Evolutionary conservation across 1,139 yeast genomes (phyloP).

Genomic region (Debaryomyces sp.): DNA sequence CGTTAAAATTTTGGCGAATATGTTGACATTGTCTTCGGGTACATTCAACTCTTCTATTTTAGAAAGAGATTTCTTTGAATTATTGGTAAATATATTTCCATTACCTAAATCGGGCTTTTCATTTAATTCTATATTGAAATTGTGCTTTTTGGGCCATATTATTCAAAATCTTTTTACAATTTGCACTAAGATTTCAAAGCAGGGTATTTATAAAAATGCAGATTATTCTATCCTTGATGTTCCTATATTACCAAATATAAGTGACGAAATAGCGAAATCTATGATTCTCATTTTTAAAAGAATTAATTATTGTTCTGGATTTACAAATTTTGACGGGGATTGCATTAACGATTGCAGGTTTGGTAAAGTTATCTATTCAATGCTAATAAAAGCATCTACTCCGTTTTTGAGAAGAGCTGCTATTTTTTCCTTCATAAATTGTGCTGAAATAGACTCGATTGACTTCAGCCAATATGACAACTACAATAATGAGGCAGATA

Average conservation of each 20-base stretch:
- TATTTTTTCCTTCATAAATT: slow-evolving; percentile 57
- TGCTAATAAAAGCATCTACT: slow-evolving; percentile 58
- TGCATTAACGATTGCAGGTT: slow-evolving; percentile 22
- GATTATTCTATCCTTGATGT: slow-evolving; percentile 35
- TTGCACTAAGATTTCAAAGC: slow-evolving; percentile 24
- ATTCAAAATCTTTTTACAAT: slow-evolving; percentile 35
- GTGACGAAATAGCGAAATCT: slow-evolving; percentile 18
- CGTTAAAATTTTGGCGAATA: slow-evolving; percentile 37
- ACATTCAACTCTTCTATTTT: slow-evolving; percentile 29
- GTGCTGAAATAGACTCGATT: slow-evolving; percentile 56
- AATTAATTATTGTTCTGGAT: slow-evolving; percentile 17
- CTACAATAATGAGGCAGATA: slow-evolving; percentile 56
- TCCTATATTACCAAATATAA: slow-evolving; percentile 30
- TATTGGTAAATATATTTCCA: slow-evolving; percentile 51
- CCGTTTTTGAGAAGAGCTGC: slow-evolving; percentile 73
- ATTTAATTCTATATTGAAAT: slow-evolving; percentile 42
- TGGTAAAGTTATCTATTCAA: slow-evolving; percentile 50
- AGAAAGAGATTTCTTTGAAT: slow-evolving; percentile 57
- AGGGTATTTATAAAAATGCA: slow-evolving; percentile 25
- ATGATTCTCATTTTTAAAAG: slow-evolving; percentile 14
- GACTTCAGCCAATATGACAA: slow-evolving; percentile 21
- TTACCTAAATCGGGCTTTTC: slow-evolving; percentile 39
- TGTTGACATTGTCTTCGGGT: slow-evolving; percentile 34
- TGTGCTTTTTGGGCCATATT: slow-evolving; percentile 44
- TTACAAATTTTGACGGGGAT: slow-evolving; percentile 15